Percentiles rank a stretch among this genome's conserved stretches.
phyloP scores from a whole-genome alignment of 352 stramenopile genomes.

The Phytopythium aichiense region DNA sequence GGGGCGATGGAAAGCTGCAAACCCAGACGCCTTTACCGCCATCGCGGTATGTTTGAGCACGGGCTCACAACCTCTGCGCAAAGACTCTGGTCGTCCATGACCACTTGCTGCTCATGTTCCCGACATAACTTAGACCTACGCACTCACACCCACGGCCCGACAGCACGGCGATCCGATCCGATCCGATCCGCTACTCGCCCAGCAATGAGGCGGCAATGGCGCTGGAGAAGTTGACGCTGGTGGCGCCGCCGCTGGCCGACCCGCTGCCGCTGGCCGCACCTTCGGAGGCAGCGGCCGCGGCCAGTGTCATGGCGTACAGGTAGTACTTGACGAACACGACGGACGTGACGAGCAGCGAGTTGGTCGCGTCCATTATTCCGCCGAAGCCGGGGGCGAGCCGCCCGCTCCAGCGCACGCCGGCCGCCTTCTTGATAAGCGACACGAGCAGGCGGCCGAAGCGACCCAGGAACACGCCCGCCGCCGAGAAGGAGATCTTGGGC shows the following conservation, averaged over 20 bases:
- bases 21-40: neutral
- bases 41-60: neutral
- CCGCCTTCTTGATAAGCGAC: constrained; percentile 95
- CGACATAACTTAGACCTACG: neutral
- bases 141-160: neutral
- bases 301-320: constrained; percentile 5
- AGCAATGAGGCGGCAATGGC: neutral
- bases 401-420: constrained; percentile 93
- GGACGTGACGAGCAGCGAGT: constrained; percentile 92
- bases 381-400: constrained; percentile 94
- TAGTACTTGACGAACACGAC: constrained; percentile 85
- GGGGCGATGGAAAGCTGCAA: neutral
- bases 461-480: constrained; percentile 91
- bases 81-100: neutral
- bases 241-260: neutral
- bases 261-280: neutral
- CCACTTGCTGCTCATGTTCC: neutral
- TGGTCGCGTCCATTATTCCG: constrained; percentile 92
- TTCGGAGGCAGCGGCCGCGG: neutral
- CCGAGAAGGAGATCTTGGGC: constrained; percentile 71
- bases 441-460: constrained; percentile 94
- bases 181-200: neutral
- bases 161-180: neutral
- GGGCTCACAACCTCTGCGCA: neutral
- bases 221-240: constrained; percentile 8